These are phyloP conservation scores for Coprinopsis sp. DNA, from an alignment of 768 basidiomycete genomes.

Conservation along the genomic window DNA sequence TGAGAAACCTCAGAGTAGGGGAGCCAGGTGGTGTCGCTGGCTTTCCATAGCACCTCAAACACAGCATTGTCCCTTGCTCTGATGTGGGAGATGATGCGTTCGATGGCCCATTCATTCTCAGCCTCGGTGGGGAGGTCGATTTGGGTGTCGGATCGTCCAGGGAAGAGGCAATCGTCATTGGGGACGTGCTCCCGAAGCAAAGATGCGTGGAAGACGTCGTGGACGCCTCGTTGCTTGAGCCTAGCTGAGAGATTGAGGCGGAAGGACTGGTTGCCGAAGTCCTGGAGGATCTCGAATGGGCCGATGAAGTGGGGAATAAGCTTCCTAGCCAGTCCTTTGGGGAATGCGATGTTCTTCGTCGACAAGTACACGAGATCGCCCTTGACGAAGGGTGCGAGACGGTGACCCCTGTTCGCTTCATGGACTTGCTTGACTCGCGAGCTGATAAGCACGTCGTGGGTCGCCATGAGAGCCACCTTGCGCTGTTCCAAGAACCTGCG, in stretches of 20 bases:
- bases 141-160: slow-evolving; percentile 20
- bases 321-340: slow-evolving; percentile 19
- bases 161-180: slow-evolving; percentile 35
- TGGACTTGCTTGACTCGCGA: slow-evolving; percentile 26
- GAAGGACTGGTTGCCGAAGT: slow-evolving; percentile 16
- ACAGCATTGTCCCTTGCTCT: background rate
- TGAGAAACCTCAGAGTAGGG: slow-evolving; percentile 7
- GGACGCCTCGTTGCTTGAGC: slow-evolving; percentile 18
- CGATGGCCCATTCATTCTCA: slow-evolving; percentile 5
- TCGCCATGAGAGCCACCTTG: slow-evolving; percentile 23
- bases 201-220: slow-evolving; percentile 26
- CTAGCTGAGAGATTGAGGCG: slow-evolving; percentile 7
- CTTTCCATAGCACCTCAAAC: slow-evolving; percentile 26
- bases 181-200: slow-evolving; percentile 24
- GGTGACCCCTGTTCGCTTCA: slow-evolving; percentile 22
- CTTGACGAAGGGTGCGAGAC: slow-evolving; percentile 11
- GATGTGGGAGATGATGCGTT: background rate
- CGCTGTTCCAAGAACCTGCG: slow-evolving; percentile 14
- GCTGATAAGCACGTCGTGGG: slow-evolving; percentile 29
- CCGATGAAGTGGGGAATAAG: slow-evolving; percentile 21
- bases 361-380: slow-evolving; percentile 19
- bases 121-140: slow-evolving; percentile 6
- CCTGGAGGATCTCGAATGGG: slow-evolving; percentile 14
- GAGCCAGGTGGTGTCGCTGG: slow-evolving; percentile 24
- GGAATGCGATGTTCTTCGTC: slow-evolving; percentile 16